phyloP scores from a whole-genome alignment of 768 basidiomycete genomes.

The Hypsizygus marmoreus region DNA sequence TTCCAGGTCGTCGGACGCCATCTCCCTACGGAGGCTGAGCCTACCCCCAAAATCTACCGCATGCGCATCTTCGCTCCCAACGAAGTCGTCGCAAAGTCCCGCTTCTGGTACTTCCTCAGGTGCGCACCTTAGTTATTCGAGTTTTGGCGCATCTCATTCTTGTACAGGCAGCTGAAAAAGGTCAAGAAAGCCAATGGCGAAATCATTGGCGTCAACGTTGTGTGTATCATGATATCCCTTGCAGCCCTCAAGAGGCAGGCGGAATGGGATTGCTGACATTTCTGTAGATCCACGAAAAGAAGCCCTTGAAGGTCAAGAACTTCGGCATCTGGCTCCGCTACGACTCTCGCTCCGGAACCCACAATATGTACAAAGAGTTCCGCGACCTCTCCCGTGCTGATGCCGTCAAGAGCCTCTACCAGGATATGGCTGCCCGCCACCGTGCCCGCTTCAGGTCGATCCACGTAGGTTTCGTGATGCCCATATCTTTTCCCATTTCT shows the following conservation, averaged over 20 bases:
- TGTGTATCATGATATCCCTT: slow-evolving; percentile 75
- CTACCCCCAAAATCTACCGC: slow-evolving; percentile 97
- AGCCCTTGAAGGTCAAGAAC: slow-evolving; percentile 98
- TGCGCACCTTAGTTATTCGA: slow-evolving; percentile 31
- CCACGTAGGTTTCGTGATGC: slow-evolving; percentile 65
- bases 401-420: slow-evolving; percentile 96
- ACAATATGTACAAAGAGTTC: slow-evolving; percentile 99
- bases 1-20: slow-evolving; percentile 98
- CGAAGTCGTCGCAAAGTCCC: slow-evolving; percentile 97
- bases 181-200: slow-evolving; percentile 99
- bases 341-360: slow-evolving; percentile 98
- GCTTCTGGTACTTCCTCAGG: slow-evolving; percentile 99
- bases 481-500: background rate
- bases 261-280: slow-evolving; percentile 65
- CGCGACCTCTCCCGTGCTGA: slow-evolving; percentile 93
- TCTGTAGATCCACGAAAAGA: slow-evolving; percentile 93
- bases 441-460: slow-evolving; percentile 99
- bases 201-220: slow-evolving; percentile 97
- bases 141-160: background rate
- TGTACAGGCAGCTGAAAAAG: slow-evolving; percentile 87
- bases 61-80: slow-evolving; percentile 99
- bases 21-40: slow-evolving; percentile 90
- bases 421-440: slow-evolving; percentile 99
- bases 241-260: slow-evolving; percentile 87
- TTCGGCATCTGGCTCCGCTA: slow-evolving; percentile 99